Evolutionary conservation across 495 filamentous ascomycete genomes (phyloP).

Genomic region (Daldinia grandis): DNA sequence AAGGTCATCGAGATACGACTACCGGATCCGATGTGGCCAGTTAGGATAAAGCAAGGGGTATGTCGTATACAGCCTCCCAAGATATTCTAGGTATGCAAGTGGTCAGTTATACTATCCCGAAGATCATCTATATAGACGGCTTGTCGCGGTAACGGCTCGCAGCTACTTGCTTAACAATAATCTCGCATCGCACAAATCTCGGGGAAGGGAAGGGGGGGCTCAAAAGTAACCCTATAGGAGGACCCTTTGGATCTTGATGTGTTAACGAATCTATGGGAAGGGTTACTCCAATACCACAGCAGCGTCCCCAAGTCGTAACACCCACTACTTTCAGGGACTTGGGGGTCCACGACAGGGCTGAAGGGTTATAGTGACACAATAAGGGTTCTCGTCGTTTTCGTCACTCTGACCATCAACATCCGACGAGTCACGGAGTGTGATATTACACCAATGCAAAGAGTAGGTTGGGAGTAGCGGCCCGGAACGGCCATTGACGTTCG

Average conservation of each 20-base stretch:
- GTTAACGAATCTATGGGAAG: not conserved
- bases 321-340: not conserved
- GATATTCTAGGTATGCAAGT: conserved; percentile 4
- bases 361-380: conserved; percentile 24
- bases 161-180: not conserved
- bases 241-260: not conserved
- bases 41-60: not conserved
- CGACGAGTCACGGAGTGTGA: conserved; percentile 10
- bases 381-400: conserved; percentile 20
- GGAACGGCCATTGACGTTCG: conserved; percentile 33
- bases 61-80: not conserved
- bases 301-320: conserved; percentile 5
- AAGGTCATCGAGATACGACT: conserved; percentile 1
- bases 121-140: not conserved
- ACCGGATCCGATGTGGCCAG: not conserved
- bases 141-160: not conserved
- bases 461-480: conserved; percentile 36
- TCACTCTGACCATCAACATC: conserved; percentile 15
- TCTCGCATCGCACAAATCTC: not conserved
- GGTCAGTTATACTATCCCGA: too few relatives aligned
- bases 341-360: conserved; percentile 17
- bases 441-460: conserved; percentile 18
- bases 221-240: not conserved
- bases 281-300: not conserved
- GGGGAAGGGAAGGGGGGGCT: not conserved